phyloP scores from a whole-genome alignment of 805 yeast genomes.

The Vanderwaltozyma polyspora region DNA sequence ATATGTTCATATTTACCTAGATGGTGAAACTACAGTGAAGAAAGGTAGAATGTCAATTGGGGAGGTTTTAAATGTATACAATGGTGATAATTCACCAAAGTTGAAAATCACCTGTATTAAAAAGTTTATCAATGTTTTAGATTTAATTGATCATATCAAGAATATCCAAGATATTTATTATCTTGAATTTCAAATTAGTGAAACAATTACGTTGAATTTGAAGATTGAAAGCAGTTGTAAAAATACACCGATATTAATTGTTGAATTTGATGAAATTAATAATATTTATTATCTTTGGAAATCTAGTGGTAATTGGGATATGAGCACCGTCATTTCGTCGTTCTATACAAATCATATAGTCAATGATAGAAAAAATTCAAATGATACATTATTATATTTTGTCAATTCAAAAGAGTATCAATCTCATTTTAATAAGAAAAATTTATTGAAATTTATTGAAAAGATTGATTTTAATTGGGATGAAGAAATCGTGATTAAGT shows the following conservation, averaged over 20 bases:
- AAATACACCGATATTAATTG: conserved; percentile 16
- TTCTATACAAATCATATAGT: conserved; percentile 5
- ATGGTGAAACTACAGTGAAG: too few species aligned
- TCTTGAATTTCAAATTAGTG: conserved; percentile 16
- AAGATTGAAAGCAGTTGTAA: conserved; percentile 13
- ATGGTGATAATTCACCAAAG: conserved; percentile 17
- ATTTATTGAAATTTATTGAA: conserved; percentile 6
- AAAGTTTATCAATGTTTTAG: conserved; percentile 6
- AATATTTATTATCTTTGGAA: conserved; percentile 19
- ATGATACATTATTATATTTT: conserved; percentile 2
- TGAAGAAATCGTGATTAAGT: conserved; percentile 7
- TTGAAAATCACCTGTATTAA: conserved; percentile 17
- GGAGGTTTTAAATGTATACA: conserved; percentile 18
- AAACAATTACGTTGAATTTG: conserved; percentile 23
- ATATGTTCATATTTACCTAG: neutral
- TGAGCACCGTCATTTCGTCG: conserved; percentile 12
- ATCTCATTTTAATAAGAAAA: conserved; percentile 4
- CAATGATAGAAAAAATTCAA: neutral
- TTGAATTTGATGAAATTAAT: conserved; percentile 18
- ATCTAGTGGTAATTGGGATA: conserved; percentile 19
- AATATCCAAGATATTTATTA: conserved; percentile 18
- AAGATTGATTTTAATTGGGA: conserved; percentile 17
- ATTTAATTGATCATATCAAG: conserved; percentile 12
- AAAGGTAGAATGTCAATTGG: conserved; percentile 1
- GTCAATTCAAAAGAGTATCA: conserved; percentile 4